Evolutionary conservation across 257 asterid species (phyloP).

Genomic region (Euphrasia confusa): DNA sequence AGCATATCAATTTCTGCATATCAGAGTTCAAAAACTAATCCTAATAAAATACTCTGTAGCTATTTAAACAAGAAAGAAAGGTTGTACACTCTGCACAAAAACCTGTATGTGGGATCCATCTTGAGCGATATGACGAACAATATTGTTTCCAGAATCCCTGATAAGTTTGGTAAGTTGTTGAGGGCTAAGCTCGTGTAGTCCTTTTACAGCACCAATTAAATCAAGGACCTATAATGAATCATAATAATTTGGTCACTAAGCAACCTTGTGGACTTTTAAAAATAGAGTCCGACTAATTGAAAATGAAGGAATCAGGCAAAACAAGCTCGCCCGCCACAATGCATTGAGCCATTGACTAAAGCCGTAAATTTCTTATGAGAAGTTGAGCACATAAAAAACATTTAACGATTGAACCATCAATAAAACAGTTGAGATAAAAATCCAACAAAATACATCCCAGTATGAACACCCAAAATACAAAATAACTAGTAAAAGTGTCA

Average conservation of each 20-base stretch:
- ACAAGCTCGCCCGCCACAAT: neutral
- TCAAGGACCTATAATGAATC: conserved; percentile 53
- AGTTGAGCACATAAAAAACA: neutral
- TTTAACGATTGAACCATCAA: neutral
- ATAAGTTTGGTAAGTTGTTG: conserved; percentile 75
- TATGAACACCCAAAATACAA: conserved; percentile 3
- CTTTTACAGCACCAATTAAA: conserved; percentile 75
- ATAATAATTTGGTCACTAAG: conserved; percentile 3
- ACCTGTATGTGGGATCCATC: conserved; percentile 77
- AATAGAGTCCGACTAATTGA: conserved; percentile 4
- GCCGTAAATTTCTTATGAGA: neutral
- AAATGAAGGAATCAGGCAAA: neutral
- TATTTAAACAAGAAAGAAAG: neutral
- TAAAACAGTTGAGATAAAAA: neutral
- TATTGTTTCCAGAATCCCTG: conserved; percentile 69
- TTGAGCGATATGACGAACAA: conserved; percentile 45
- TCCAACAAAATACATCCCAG: neutral
- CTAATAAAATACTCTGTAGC: neutral
- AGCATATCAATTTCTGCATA: conserved; percentile 13
- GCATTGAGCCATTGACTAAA: neutral
- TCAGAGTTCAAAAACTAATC: conserved; percentile 15
- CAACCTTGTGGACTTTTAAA: conserved; percentile 17
- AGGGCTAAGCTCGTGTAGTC: conserved; percentile 74
- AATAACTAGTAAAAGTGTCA: conserved; percentile 1
- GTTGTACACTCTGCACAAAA: neutral